These are phyloP conservation scores for Leccinum obscurum DNA, from an alignment of 768 basidiomycete genomes.

Conservation along the genomic window DNA sequence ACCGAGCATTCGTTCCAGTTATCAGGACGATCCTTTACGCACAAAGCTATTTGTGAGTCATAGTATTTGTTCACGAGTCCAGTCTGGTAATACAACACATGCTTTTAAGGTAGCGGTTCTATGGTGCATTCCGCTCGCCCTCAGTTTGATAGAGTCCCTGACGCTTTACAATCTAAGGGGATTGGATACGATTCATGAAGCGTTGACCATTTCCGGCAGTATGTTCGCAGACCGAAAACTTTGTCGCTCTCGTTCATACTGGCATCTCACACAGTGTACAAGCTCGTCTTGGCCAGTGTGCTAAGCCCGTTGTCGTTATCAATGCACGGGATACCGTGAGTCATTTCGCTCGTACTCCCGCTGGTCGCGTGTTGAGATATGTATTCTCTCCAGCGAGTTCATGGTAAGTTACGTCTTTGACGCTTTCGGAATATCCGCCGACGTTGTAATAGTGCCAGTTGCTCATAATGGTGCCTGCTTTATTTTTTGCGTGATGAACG, in stretches of 20 bases:
- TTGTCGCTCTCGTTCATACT: neutral
- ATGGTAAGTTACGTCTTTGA: constrained; percentile 3
- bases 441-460: constrained; percentile 2
- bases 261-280: constrained; percentile 5
- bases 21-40: constrained; percentile 1
- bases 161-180: constrained; percentile 3
- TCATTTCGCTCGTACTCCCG: neutral
- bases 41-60: constrained; percentile 14
- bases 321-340: constrained; percentile 3
- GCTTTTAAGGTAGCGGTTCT: constrained; percentile 9
- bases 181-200: constrained; percentile 14
- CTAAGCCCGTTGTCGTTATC: neutral
- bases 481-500: neutral
- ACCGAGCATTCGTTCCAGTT: neutral
- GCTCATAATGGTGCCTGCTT: constrained; percentile 1
- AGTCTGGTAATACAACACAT: neutral
- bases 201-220: constrained; percentile 10
- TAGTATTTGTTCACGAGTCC: neutral
- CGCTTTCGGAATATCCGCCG: neutral
- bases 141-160: neutral
- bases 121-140: constrained; percentile 1
- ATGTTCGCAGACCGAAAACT: neutral
- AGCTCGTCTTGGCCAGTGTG: constrained; percentile 5
- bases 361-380: neutral
- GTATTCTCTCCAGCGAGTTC: constrained; percentile 4